A percentile compares a stretch with the other conserved stretches of the same genome.
Evolutionary conservation across 225 moss, liverwort and hornwort genomes (phyloP).

Genomic region (Bryoerythrophyllum caledonicum): DNA sequence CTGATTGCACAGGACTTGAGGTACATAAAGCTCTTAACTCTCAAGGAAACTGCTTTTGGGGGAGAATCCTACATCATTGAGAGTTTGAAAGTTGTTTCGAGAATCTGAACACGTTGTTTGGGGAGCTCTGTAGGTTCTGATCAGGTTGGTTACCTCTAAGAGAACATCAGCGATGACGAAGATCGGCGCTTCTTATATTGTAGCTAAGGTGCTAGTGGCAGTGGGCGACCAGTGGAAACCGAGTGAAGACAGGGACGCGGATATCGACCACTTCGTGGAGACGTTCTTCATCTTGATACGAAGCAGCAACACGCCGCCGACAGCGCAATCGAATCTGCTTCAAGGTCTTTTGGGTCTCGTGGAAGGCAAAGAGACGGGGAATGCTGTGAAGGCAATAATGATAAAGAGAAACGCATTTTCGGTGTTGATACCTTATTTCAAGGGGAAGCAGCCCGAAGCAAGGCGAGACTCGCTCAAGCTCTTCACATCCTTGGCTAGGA

Average conservation of each 20-base stretch:
- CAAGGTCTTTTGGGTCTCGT: constrained; percentile 68
- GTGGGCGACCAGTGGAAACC: constrained; percentile 45
- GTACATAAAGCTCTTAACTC: constrained; percentile 26
- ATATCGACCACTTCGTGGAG: constrained; percentile 58
- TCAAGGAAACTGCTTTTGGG: not conserved
- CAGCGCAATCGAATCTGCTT: constrained; percentile 59
- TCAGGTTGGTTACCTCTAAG: constrained; percentile 50
- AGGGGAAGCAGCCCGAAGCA: constrained; percentile 41
- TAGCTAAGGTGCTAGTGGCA: constrained; percentile 38
- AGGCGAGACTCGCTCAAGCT: constrained; percentile 62
- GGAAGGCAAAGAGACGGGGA: constrained; percentile 59
- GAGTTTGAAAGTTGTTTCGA: constrained; percentile 6
- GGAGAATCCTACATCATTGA: constrained; percentile 4
- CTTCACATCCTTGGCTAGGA: constrained; percentile 59
- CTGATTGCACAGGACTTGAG: constrained; percentile 62
- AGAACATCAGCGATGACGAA: constrained; percentile 25
- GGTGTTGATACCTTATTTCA: constrained; percentile 45
- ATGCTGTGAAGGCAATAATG: constrained; percentile 46
- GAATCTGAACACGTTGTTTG: constrained; percentile 2
- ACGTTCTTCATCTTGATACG: constrained; percentile 59
- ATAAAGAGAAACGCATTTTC: constrained; percentile 55
- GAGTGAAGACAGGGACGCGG: constrained; percentile 41
- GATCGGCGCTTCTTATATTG: constrained; percentile 40
- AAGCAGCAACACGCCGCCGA: constrained; percentile 37
- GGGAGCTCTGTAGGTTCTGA: constrained; percentile 57